These are phyloP conservation scores for Funneliformis mosseae DNA, from an alignment of 192 early-diverging fungal genomes.

Conservation along the genomic window DNA sequence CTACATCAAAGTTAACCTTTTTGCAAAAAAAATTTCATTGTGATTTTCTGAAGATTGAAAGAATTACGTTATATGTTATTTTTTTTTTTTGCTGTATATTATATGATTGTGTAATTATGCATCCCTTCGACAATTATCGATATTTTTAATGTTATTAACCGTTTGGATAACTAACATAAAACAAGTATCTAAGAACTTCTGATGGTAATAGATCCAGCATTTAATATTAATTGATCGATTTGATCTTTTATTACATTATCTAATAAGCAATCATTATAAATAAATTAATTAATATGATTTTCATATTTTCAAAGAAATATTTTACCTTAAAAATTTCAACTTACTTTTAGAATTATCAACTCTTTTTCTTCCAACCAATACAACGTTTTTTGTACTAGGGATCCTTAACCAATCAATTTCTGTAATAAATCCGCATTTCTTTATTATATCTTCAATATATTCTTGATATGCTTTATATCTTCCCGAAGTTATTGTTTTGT, in stretches of 20 bases:
- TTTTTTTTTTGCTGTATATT: no score
- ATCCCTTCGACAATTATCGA: no score
- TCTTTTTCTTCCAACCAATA: constrained; percentile 61
- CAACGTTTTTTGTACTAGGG: constrained; percentile 81
- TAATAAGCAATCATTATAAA: neutral
- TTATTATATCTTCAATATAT: constrained; percentile 57
- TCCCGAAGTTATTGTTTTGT: constrained; percentile 50
- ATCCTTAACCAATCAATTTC: constrained; percentile 73
- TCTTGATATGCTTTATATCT: constrained; percentile 72
- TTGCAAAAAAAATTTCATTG: no score
- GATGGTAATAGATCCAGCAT: neutral
- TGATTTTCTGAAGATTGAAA: no score
- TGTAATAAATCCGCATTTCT: constrained; percentile 58
- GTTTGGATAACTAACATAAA: no score
- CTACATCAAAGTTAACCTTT: no score
- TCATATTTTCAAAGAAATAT: neutral
- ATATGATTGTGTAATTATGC: no score
- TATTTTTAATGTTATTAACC: no score
- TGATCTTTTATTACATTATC: neutral
- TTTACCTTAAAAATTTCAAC: neutral
- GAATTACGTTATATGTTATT: no score
- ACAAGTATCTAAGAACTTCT: no score
- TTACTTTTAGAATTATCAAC: neutral
- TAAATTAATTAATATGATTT: neutral
- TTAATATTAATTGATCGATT: neutral